Conservation (phyloP, 192 early-diverging fungal genomes). For the Coemansia reversa region DNA sequence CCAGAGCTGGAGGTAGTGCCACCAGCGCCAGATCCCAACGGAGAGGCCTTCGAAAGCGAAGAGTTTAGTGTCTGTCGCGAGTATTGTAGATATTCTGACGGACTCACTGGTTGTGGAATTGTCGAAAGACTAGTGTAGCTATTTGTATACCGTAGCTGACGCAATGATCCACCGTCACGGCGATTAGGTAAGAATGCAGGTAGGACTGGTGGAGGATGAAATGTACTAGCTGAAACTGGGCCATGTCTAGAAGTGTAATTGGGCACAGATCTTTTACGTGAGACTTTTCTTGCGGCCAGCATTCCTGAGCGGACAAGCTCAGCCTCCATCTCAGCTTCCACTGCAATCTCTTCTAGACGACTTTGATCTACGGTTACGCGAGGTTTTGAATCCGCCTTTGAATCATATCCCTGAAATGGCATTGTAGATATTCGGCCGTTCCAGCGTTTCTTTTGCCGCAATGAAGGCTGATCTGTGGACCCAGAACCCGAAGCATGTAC, state of each 20-base stretch:
- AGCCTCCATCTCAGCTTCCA: slow-evolving; percentile 48
- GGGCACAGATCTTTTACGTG: slow-evolving; percentile 24
- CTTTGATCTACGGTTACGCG: slow-evolving; percentile 24
- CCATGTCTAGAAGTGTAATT: neutral
- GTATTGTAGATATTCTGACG: slow-evolving; percentile 50
- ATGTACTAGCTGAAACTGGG: neutral
- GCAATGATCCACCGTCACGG: neutral
- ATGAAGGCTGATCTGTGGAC: neutral
- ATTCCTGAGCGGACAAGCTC: slow-evolving; percentile 48
- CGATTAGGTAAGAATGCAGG: slow-evolving; percentile 32
- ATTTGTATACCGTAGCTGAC: slow-evolving; percentile 32
- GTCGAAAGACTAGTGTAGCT: slow-evolving; percentile 35
- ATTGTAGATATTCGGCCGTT: slow-evolving; percentile 45
- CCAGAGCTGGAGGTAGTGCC: slow-evolving; percentile 7
- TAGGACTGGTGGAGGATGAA: slow-evolving; percentile 21
- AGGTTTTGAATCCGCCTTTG: slow-evolving; percentile 16
- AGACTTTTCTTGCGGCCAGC: slow-evolving; percentile 24
- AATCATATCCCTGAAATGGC: slow-evolving; percentile 47
- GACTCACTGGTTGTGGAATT: slow-evolving; percentile 40
- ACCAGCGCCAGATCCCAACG: slow-evolving; percentile 10
- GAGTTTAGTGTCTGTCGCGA: slow-evolving; percentile 44
- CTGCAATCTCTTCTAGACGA: slow-evolving; percentile 38
- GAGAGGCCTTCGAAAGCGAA: slow-evolving; percentile 26
- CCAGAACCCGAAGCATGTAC: neutral
- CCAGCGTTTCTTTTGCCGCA: slow-evolving; percentile 36